phyloP scores from a whole-genome alignment of 345 rosid genomes.

The Aquilaria yunnanensis region DNA sequence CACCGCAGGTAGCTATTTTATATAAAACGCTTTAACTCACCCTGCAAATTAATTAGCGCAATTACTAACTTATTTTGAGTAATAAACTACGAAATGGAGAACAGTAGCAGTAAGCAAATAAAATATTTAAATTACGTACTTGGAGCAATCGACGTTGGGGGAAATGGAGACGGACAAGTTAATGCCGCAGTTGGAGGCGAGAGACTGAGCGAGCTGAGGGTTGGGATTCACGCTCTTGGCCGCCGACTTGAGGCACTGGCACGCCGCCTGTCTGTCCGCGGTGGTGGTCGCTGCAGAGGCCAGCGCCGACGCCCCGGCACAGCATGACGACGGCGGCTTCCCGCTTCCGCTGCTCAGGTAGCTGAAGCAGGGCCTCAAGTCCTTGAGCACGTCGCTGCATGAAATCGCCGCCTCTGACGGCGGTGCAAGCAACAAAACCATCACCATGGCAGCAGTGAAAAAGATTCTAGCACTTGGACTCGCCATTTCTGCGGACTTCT shows the following conservation, averaged over 20 bases:
- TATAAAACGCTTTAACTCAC: no score
- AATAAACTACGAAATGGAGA: no score
- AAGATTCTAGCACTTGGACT: conserved; percentile 12
- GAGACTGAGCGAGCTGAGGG: conserved; percentile 46
- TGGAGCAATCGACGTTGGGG: conserved; percentile 58
- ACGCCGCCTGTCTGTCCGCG: conserved; percentile 57
- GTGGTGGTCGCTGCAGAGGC: conserved; percentile 41
- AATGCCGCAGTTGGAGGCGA: conserved; percentile 53
- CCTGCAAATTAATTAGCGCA: no score
- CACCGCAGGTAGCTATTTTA: no score
- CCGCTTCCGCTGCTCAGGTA: conserved; percentile 59
- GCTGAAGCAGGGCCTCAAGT: conserved; percentile 61
- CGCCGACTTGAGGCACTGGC: conserved; percentile 58
- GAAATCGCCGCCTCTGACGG: conserved; percentile 42
- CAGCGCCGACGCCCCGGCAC: conserved; percentile 45
- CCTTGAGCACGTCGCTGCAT: conserved; percentile 50
- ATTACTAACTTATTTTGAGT: no score
- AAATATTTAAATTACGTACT: conserved; percentile 21
- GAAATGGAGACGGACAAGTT: conserved; percentile 42
- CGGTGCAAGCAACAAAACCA: conserved; percentile 23
- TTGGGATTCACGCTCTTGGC: conserved; percentile 47
- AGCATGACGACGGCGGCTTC: conserved; percentile 51
- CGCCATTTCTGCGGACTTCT: background rate
- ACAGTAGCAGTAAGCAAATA: background rate
- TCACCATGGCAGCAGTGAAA: conserved; percentile 16